Evolutionary conservation across 495 filamentous ascomycete species (phyloP).

Genomic region (Penicillium macrosclerotiorum): DNA sequence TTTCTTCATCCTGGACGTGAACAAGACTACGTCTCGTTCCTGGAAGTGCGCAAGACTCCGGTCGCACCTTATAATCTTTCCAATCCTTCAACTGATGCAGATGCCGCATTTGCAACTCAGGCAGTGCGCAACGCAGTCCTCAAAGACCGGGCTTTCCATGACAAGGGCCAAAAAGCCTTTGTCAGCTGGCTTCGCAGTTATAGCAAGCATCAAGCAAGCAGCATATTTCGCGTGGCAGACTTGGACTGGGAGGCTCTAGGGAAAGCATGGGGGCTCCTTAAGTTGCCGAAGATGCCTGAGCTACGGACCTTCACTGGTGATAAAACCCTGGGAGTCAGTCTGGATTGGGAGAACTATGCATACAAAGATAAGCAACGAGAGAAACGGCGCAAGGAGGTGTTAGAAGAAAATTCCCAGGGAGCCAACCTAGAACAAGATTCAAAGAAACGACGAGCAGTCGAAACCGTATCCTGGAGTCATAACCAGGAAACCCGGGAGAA

Average conservation of each 20-base stretch:
- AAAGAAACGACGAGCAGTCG: slow-evolving; percentile 43
- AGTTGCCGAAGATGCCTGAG: slow-evolving; percentile 94
- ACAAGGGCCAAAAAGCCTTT: slow-evolving; percentile 85
- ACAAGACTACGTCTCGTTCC: slow-evolving; percentile 83
- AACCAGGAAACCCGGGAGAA: slow-evolving; percentile 70
- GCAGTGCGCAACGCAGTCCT: slow-evolving; percentile 60
- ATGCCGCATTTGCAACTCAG: slow-evolving; percentile 50
- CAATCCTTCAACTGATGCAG: slow-evolving; percentile 50
- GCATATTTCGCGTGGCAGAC: slow-evolving; percentile 83
- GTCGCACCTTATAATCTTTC: slow-evolving; percentile 60
- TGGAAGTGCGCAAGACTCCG: slow-evolving; percentile 86
- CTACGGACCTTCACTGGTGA: slow-evolving; percentile 66
- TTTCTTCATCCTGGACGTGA: slow-evolving; percentile 81
- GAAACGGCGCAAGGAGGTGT: slow-evolving; percentile 58
- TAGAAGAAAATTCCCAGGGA: slow-evolving; percentile 41
- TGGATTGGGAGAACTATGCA: slow-evolving; percentile 60
- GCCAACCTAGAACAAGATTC: slow-evolving; percentile 28
- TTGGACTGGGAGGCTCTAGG: slow-evolving; percentile 82
- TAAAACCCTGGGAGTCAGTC: slow-evolving; percentile 55
- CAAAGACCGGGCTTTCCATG: slow-evolving; percentile 77
- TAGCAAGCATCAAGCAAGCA: slow-evolving; percentile 83
- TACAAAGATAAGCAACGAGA: slow-evolving; percentile 82
- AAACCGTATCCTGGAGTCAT: slow-evolving; percentile 75
- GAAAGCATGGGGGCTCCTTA: slow-evolving; percentile 77
- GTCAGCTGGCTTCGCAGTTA: slow-evolving; percentile 91